These are phyloP conservation scores for Tetrahymena malaccensis DNA, from an alignment of 73 alveolate genomes.

Conservation along the genomic window DNA sequence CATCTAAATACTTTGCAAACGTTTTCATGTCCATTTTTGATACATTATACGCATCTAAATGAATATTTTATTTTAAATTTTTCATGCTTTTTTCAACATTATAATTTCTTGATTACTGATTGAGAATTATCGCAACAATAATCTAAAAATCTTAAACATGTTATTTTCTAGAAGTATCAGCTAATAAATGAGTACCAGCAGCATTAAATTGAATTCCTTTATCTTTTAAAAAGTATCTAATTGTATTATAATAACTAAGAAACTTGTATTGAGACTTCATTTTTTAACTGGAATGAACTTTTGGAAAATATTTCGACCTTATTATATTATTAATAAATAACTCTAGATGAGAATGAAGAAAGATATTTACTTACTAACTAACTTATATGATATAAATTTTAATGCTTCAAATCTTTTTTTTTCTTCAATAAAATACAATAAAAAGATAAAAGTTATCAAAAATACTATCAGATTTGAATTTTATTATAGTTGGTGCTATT, in stretches of 20 bases:
- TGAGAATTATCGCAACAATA: neutral
- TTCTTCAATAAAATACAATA: too few relatives aligned
- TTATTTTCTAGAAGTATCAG: neutral
- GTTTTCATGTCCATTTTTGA: neutral
- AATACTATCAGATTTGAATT: neutral
- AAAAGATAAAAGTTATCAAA: too few relatives aligned
- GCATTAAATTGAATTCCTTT: neutral
- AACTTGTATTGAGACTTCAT: neutral
- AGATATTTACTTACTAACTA: too few relatives aligned
- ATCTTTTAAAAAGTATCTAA: neutral
- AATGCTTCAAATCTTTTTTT: too few relatives aligned
- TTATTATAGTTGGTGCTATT: neutral
- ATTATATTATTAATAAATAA: too few relatives aligned
- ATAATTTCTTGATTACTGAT: neutral
- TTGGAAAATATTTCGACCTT: too few relatives aligned
- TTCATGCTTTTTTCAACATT: neutral
- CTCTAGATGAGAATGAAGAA: too few relatives aligned
- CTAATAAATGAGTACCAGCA: neutral
- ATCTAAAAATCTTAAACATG: neutral
- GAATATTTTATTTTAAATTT: neutral
- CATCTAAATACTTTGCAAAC: neutral
- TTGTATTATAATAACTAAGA: neutral
- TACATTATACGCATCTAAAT: neutral
- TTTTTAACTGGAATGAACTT: neutral
- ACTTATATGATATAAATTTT: too few relatives aligned